Conservation (phyloP, 2,329 filamentous ascomycete genomes). For the Microsporum canis region DNA sequence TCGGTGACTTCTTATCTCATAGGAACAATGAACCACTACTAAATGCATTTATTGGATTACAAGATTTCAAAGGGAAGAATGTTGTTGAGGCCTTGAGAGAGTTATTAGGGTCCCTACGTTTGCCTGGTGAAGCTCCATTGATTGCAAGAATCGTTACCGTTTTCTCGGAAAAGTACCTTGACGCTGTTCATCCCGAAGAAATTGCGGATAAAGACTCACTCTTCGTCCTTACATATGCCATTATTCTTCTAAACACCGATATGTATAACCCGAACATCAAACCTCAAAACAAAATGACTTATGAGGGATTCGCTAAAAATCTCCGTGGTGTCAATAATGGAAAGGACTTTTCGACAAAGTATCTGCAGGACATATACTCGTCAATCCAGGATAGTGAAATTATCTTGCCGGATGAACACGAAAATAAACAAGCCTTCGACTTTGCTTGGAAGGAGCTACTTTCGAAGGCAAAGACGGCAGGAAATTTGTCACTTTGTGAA, state of each 20-base stretch:
- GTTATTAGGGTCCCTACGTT: conserved; percentile 80
- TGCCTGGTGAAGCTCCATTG: conserved; percentile 83
- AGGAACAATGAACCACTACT: conserved; percentile 76
- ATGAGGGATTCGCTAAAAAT: conserved; percentile 73
- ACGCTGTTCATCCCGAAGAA: conserved; percentile 55
- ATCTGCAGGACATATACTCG: conserved; percentile 75
- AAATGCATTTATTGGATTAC: conserved; percentile 70
- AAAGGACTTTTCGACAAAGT: conserved; percentile 72
- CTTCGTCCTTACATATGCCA: conserved; percentile 85
- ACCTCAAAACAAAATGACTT: conserved; percentile 67
- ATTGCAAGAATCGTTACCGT: conserved; percentile 85
- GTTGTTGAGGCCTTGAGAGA: conserved; percentile 82
- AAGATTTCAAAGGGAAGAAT: conserved; percentile 75
- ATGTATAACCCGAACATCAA: conserved; percentile 86
- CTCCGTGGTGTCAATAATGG: conserved; percentile 81
- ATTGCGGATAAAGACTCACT: conserved; percentile 79
- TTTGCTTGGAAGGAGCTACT: conserved; percentile 95
- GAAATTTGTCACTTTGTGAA: conserved; percentile 64
- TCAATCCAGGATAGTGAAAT: conserved; percentile 91
- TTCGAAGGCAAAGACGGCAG: conserved; percentile 66
- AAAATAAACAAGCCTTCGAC: conserved; percentile 92
- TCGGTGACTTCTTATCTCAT: conserved; percentile 91
- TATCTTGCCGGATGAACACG: conserved; percentile 91
- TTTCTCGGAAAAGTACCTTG: conserved; percentile 77
- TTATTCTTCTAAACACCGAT: conserved; percentile 96